Conservation (phyloP, 139 green algal genomes). For the Edaphochlamys debaryana region DNA sequence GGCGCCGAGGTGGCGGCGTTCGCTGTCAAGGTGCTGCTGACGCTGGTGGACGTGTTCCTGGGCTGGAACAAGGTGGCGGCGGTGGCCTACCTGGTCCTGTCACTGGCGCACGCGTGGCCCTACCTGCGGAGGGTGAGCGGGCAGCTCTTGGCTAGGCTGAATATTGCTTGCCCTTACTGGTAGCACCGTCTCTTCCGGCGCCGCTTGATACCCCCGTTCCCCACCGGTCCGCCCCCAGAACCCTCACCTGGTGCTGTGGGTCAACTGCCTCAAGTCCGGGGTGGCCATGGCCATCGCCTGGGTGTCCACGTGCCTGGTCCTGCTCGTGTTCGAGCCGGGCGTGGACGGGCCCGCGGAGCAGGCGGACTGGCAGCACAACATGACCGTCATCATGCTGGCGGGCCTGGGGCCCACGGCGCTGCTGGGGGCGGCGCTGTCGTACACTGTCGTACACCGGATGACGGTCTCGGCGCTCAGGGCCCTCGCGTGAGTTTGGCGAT, state of each 20-base stretch:
- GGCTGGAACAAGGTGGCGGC: not conserved
- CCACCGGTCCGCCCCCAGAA: not conserved
- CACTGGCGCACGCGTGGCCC: not conserved
- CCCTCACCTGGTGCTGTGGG: not conserved
- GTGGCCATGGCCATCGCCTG: not conserved
- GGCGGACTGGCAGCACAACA: not conserved
- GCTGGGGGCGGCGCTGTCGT: not conserved
- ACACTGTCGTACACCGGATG: not conserved
- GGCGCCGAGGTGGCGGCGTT: constrained; percentile 23
- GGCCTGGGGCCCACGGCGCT: not conserved
- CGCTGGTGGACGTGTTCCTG: not conserved
- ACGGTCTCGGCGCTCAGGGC: not conserved
- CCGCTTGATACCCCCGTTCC: not conserved
- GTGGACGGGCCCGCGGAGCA: not conserved
- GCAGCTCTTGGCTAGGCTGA: no score
- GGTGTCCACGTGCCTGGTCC: not conserved
- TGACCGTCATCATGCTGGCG: constrained; percentile 11
- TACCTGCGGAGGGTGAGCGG: not conserved
- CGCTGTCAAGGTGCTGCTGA: constrained; percentile 13
- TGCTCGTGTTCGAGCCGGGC: not conserved
- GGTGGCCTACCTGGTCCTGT: not conserved
- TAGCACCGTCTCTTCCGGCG: no score
- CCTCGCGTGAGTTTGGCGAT: not conserved
- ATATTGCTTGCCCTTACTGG: not conserved
- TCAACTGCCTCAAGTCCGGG: not conserved